A percentile compares a stretch with the other conserved stretches of the same genome.
Evolutionary conservation across 805 yeast genomes (phyloP).

Genomic region (Kluyveromyces aestuarii): DNA sequence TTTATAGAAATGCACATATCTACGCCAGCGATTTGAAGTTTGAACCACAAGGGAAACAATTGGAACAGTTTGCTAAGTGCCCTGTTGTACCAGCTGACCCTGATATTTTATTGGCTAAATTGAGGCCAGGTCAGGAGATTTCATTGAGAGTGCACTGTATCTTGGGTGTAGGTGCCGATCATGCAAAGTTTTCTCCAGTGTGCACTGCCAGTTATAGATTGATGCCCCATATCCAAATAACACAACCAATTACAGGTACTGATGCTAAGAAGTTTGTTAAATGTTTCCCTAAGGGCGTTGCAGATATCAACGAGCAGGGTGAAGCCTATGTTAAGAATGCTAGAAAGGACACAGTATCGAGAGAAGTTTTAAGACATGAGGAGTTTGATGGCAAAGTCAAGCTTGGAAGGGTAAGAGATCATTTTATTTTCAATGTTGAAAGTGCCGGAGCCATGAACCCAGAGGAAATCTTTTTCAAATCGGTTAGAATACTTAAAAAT

Average conservation of each 20-base stretch:
- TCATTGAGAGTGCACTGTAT: conserved; percentile 83
- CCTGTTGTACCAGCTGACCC: conserved; percentile 81
- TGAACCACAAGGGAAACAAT: conserved; percentile 86
- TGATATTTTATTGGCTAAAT: conserved; percentile 79
- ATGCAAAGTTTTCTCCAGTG: conserved; percentile 96
- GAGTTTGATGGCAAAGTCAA: conserved; percentile 86
- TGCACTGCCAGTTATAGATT: conserved; percentile 93
- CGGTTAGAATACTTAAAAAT: conserved; percentile 74
- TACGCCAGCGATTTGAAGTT: conserved; percentile 85
- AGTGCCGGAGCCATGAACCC: conserved; percentile 96
- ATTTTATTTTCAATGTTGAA: conserved; percentile 90
- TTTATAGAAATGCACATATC: conserved; percentile 76
- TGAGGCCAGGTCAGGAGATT: conserved; percentile 96
- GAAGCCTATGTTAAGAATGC: conserved; percentile 82
- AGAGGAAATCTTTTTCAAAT: conserved; percentile 88
- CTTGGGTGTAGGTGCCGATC: conserved; percentile 88
- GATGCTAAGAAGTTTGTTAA: conserved; percentile 71
- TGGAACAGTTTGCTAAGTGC: conserved; percentile 51
- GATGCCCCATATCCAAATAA: conserved; percentile 77
- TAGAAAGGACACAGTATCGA: conserved; percentile 90
- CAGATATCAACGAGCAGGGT: conserved; percentile 57
- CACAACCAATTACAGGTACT: conserved; percentile 63
- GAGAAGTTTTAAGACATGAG: conserved; percentile 91
- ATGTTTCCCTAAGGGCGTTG: conserved; percentile 91
- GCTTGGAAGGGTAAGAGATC: conserved; percentile 85